Evolutionary conservation across 1,139 yeast species (phyloP).

Genomic region (Yamadazyma diospyri): DNA sequence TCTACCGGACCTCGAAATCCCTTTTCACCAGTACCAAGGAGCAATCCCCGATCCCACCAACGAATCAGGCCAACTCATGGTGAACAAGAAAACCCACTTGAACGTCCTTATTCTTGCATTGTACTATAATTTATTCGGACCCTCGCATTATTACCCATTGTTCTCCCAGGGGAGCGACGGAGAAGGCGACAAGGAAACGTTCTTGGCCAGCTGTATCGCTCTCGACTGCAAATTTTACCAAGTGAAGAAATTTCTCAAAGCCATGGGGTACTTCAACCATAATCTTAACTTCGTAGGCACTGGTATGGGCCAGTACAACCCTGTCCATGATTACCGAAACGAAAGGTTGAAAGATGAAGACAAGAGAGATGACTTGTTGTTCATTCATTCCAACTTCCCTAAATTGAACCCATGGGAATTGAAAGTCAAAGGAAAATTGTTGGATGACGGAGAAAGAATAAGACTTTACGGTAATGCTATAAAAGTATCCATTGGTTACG

Average conservation of each 20-base stretch:
- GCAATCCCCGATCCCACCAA: slow-evolving; percentile 78
- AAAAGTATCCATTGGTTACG: slow-evolving; percentile 49
- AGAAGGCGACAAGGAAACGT: slow-evolving; percentile 90
- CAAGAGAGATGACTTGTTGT: slow-evolving; percentile 24
- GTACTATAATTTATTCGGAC: slow-evolving; percentile 79
- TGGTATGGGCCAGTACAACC: slow-evolving; percentile 75
- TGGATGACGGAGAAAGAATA: slow-evolving; percentile 39
- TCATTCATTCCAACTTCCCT: slow-evolving; percentile 66
- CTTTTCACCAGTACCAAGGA: slow-evolving; percentile 65
- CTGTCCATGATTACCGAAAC: slow-evolving; percentile 49
- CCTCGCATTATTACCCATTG: slow-evolving; percentile 75
- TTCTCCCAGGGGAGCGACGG: slow-evolving; percentile 84
- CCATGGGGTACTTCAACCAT: slow-evolving; percentile 48
- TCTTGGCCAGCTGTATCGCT: slow-evolving; percentile 73
- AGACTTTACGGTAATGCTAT: slow-evolving; percentile 55
- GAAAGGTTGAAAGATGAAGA: slow-evolving; percentile 11
- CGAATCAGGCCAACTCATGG: slow-evolving; percentile 79
- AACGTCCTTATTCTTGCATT: slow-evolving; percentile 63
- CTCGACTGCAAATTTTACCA: slow-evolving; percentile 60
- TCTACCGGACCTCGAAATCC: slow-evolving; percentile 28
- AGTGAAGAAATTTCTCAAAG: slow-evolving; percentile 55
- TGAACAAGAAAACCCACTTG: slow-evolving; percentile 63
- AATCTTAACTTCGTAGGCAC: slow-evolving; percentile 50
- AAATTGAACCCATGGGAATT: slow-evolving; percentile 59
- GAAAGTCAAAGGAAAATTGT: slow-evolving; percentile 36